Evolutionary conservation across 495 filamentous ascomycete genomes (phyloP), one percentile per base, ranked within the genome.

Genomic region (Aspergillus conjunctus): DNA sequence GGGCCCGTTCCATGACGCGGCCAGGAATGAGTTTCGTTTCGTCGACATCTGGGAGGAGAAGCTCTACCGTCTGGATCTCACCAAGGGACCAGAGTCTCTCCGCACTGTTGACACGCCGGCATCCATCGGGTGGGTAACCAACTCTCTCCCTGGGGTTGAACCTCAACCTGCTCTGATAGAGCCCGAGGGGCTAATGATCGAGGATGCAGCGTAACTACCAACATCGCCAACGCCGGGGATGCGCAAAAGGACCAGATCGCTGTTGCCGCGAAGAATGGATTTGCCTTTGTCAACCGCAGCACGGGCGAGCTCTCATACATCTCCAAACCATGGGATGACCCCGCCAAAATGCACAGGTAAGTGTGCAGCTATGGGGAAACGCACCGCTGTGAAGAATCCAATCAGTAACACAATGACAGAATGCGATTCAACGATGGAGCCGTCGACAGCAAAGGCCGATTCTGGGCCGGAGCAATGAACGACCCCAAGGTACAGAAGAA

Each of bases 391-490:
- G n/a, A n/a, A 26, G 53, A 50, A 66, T 67, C 45, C 21, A 62
- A 54, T 53, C 8, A 18, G 53, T 50, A 44, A 56, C 39, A 22
- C 37, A 15, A 62, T 53, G 66, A 72, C 65, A 81, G 80, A 48
- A 83, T 83, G 83, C 81, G 82, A 59, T 82, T 81, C 74, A 96
- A 97, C 68, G 92, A 96, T 68, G 93, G 92, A 41, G 87, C 85
- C 7, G 85, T 90, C 54, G 92, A 96, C 69, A 87, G 86, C 44
- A 78, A 87, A 55, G 93, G 92, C 52, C 80, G 92, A 45, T 93
- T 93, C 73, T 96, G 92, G 91, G 81, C 90, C 9, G 90, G 91
- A n/a, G 82, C 85, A 39, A 96, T 97, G 91, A 93, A 90, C 63
- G 92, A 96, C 66, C 74, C 77, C 21, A 79, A 78, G 48, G 62